These are phyloP conservation scores for Deakozyma indianensis DNA, from an alignment of 805 yeast species.

Conservation along the genomic window DNA sequence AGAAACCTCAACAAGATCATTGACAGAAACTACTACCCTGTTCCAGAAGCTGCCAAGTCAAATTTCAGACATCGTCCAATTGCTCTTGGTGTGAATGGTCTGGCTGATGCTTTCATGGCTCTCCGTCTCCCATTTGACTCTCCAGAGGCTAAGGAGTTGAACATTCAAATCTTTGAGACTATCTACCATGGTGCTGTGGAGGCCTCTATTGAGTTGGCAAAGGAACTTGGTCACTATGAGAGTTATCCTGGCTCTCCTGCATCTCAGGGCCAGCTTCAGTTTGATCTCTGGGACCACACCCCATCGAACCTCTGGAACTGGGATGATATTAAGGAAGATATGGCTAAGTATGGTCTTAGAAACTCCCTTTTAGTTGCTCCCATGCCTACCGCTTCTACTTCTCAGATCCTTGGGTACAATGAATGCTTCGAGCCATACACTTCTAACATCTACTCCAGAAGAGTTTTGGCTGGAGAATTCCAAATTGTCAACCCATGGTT, in stretches of 20 bases:
- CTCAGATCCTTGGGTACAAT: slow-evolving; percentile 80
- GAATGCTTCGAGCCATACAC: slow-evolving; percentile 94
- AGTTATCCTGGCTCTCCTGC: slow-evolving; percentile 80
- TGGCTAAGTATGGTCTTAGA: slow-evolving; percentile 56
- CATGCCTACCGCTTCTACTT: slow-evolving; percentile 96
- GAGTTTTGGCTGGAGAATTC: slow-evolving; percentile 84
- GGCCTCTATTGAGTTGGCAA: slow-evolving; percentile 72
- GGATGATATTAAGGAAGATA: slow-evolving; percentile 49
- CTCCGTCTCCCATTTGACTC: slow-evolving; percentile 81
- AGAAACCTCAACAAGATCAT: slow-evolving; percentile 71
- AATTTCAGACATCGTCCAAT: slow-evolving; percentile 81
- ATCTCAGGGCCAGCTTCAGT: slow-evolving; percentile 72
- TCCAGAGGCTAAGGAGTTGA: slow-evolving; percentile 56
- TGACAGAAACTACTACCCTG: slow-evolving; percentile 78
- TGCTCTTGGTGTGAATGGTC: slow-evolving; percentile 97
- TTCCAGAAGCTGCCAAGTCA: slow-evolving; percentile 56
- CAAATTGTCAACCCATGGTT: slow-evolving; percentile 78
- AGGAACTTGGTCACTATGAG: slow-evolving; percentile 51
- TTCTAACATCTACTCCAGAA: slow-evolving; percentile 72
- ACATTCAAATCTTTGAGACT: slow-evolving; percentile 83
- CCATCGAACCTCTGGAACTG: slow-evolving; percentile 84
- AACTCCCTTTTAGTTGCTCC: slow-evolving; percentile 59
- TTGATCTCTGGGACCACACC: slow-evolving; percentile 69
- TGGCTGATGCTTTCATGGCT: slow-evolving; percentile 76
- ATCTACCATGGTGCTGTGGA: slow-evolving; percentile 90